phyloP scores from a whole-genome alignment of 108 stramenopile genomes.

The Pseudonitzschia delicatissima region DNA sequence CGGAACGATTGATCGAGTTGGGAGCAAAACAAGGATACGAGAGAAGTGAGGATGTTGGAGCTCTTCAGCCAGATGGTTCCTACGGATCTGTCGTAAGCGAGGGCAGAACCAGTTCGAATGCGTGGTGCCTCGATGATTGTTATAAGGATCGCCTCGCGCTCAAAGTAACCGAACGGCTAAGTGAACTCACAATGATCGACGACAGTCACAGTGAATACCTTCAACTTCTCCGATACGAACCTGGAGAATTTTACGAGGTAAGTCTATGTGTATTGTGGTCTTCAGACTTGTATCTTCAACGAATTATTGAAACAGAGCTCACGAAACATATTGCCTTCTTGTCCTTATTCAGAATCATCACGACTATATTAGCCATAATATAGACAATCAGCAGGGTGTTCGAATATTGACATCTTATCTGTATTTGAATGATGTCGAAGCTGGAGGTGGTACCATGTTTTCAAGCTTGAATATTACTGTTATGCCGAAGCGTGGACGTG shows the following conservation, averaged over 20 bases:
- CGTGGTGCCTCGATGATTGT: slow-evolving; percentile 73
- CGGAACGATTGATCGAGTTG: slow-evolving; percentile 62
- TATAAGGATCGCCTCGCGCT: slow-evolving; percentile 41
- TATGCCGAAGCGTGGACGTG: slow-evolving; percentile 73
- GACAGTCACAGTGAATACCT: slow-evolving; percentile 66
- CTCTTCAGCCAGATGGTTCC: slow-evolving; percentile 57
- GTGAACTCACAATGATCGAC: slow-evolving; percentile 48
- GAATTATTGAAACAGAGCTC: no score
- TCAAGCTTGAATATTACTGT: slow-evolving; percentile 63
- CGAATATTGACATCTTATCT: slow-evolving; percentile 85
- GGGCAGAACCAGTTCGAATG: slow-evolving; percentile 57
- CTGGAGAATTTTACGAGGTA: slow-evolving; percentile 28
- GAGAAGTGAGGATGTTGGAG: slow-evolving; percentile 80
- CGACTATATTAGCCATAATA: slow-evolving; percentile 47
- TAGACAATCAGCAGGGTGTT: slow-evolving; percentile 52
- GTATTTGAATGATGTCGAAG: slow-evolving; percentile 89
- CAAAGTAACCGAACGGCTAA: slow-evolving; percentile 51
- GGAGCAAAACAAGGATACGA: slow-evolving; percentile 58
- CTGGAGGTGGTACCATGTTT: slow-evolving; percentile 87
- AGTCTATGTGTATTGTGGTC: neutral
- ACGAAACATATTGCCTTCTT: slow-evolving; percentile 32
- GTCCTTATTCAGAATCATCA: slow-evolving; percentile 61
- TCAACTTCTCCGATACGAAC: slow-evolving; percentile 50
- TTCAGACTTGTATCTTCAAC: slow-evolving; percentile 23
- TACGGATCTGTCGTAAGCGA: slow-evolving; percentile 45